phyloP scores from a whole-genome alignment of 306 rosid species.

The Abrus pulchellus region DNA sequence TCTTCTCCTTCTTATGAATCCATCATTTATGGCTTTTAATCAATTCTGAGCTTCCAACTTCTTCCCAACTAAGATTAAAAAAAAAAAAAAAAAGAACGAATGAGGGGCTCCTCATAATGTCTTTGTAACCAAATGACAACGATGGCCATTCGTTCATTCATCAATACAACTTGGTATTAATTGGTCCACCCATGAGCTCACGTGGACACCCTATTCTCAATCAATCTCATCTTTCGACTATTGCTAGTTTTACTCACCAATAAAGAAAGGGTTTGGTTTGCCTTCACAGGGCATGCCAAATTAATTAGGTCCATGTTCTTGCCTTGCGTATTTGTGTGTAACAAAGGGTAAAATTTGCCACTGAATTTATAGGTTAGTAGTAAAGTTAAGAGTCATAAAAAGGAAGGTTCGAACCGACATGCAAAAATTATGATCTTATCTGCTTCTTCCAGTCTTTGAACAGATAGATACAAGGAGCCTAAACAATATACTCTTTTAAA shows the following conservation, averaged over 20 bases:
- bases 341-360: not conserved
- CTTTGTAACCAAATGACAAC: constrained; percentile 19
- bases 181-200: constrained; percentile 37
- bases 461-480: too few relatives aligned
- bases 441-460: too few relatives aligned
- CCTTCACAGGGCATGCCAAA: constrained; percentile 28
- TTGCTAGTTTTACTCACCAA: constrained; percentile 38
- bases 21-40: constrained; percentile 37
- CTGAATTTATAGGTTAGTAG: too few relatives aligned
- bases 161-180: constrained; percentile 35
- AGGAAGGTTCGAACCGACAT: too few relatives aligned
- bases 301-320: constrained; percentile 32
- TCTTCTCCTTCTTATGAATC: not conserved
- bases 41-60: constrained; percentile 48
- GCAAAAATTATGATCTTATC: too few relatives aligned
- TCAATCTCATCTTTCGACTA: constrained; percentile 23
- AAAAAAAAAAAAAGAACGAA: constrained; percentile 10
- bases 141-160: constrained; percentile 22
- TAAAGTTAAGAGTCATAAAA: too few relatives aligned
- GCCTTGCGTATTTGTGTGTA: not conserved
- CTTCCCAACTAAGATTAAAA: constrained; percentile 37
- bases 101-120: not conserved
- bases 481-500: too few relatives aligned
- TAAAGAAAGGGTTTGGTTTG: constrained; percentile 25
- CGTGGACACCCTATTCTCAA: constrained; percentile 37